These are phyloP conservation scores for Apiospora aurea DNA, from an alignment of 2,329 filamentous ascomycete species.

Conservation along the genomic window DNA sequence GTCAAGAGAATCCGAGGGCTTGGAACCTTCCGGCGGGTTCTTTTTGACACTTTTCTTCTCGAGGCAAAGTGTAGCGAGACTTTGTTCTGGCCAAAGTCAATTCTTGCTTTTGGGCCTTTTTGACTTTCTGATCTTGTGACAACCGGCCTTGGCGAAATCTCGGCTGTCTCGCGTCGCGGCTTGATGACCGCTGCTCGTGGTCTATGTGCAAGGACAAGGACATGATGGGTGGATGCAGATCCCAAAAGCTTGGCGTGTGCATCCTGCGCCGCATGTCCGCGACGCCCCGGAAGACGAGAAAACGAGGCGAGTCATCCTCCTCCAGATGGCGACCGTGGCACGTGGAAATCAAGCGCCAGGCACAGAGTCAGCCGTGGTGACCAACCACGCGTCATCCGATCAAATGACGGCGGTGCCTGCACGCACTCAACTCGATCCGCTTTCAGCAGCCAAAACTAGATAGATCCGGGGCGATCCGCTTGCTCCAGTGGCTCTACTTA, in stretches of 20 bases:
- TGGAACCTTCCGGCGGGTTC: not conserved
- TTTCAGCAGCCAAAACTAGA: not conserved
- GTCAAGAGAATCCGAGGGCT: not conserved
- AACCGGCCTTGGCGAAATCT: not conserved
- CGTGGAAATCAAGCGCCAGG: not conserved
- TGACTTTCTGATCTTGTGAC: not conserved
- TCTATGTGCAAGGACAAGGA: not conserved
- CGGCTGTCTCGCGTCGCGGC: not conserved
- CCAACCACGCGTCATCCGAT: not conserved
- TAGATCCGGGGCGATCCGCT: not conserved
- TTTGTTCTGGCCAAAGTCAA: not conserved
- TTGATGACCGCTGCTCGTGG: not conserved
- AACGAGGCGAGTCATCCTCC: not conserved
- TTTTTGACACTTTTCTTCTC: not conserved
- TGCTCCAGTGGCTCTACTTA: not conserved
- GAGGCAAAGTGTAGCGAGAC: not conserved
- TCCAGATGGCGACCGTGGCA: not conserved
- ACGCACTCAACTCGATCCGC: not conserved
- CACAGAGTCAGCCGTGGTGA: conserved; percentile 1
- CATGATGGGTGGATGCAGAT: not conserved
- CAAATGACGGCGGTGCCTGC: not conserved
- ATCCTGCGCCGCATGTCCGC: not conserved
- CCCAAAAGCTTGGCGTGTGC: conserved; percentile 1
- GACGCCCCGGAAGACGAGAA: no score
- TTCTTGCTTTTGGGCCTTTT: not conserved